A percentile compares a stretch with the other conserved stretches of the same genome.
These are phyloP conservation scores for Hortaea werneckii DNA, from an alignment of 2,329 filamentous ascomycete genomes.

Conservation along the genomic window DNA sequence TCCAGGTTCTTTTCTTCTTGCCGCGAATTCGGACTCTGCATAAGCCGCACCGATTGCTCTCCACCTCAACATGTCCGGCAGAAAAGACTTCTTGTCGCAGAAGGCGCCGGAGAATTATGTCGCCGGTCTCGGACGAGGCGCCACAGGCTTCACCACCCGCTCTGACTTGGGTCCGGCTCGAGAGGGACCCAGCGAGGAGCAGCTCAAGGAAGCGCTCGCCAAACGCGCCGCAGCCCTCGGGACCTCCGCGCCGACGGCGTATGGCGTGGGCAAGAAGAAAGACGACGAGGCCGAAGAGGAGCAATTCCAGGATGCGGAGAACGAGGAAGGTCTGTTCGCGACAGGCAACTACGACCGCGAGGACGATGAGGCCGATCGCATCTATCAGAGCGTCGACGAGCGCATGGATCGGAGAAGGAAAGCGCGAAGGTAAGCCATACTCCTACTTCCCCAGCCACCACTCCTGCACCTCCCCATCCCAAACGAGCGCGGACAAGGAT, in stretches of 20 bases:
- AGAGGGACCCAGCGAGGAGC: slow-evolving; percentile 91
- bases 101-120: slow-evolving; percentile 59
- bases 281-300: slow-evolving; percentile 67
- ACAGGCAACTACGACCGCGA: slow-evolving; percentile 95
- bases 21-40: too few species aligned
- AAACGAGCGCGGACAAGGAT: too few species aligned
- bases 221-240: slow-evolving; percentile 81
- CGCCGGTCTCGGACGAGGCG: slow-evolving; percentile 91
- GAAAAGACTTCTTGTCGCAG: slow-evolving; percentile 82
- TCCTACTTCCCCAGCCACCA: slow-evolving; percentile 9
- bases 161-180: slow-evolving; percentile 92
- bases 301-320: slow-evolving; percentile 90
- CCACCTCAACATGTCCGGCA: slow-evolving; percentile 42
- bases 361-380: slow-evolving; percentile 92
- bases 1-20: too few species aligned
- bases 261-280: slow-evolving; percentile 58
- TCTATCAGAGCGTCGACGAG: slow-evolving; percentile 92
- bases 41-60: too few species aligned
- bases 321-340: slow-evolving; percentile 90
- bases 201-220: slow-evolving; percentile 94
- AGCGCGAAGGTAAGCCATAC: slow-evolving; percentile 65
- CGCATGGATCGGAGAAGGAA: slow-evolving; percentile 88
- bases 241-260: slow-evolving; percentile 59
- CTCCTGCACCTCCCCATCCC: slow-evolving; percentile 13
- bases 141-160: slow-evolving; percentile 93